Conservation (phyloP, 1,284 basidiomycete species). For the Marasmius fiardii region DNA sequence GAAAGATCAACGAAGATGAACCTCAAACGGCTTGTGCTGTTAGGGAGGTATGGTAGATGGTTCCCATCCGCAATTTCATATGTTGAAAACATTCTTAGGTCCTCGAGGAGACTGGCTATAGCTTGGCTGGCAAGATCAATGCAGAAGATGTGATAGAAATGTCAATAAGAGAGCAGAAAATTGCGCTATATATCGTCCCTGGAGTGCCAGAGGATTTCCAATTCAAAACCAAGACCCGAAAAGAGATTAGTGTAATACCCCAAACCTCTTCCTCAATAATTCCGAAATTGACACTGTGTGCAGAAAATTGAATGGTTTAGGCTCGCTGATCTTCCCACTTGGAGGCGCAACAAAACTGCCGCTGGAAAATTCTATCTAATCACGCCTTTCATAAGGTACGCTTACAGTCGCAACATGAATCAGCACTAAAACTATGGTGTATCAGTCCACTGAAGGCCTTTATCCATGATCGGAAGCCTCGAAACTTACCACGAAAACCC, state of each 20-base stretch:
- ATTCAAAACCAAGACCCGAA: slow-evolving; percentile 93
- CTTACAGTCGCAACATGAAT: slow-evolving; percentile 17
- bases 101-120: slow-evolving; percentile 92
- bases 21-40: slow-evolving; percentile 81
- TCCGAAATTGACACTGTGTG: slow-evolving; percentile 13
- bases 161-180: slow-evolving; percentile 85
- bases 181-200: slow-evolving; percentile 90
- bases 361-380: slow-evolving; percentile 93
- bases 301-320: slow-evolving; percentile 98
- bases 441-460: slow-evolving; percentile 64
- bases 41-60: slow-evolving; percentile 69
- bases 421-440: slow-evolving; percentile 11
- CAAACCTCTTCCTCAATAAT: slow-evolving; percentile 12
- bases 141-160: slow-evolving; percentile 78
- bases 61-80: neutral
- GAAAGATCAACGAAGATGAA: slow-evolving; percentile 97
- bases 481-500: slow-evolving; percentile 29
- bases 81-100: slow-evolving; percentile 43
- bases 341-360: slow-evolving; percentile 77
- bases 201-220: slow-evolving; percentile 87
- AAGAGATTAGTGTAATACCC: slow-evolving; percentile 92
- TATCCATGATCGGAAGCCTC: slow-evolving; percentile 52
- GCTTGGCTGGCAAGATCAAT: slow-evolving; percentile 70
- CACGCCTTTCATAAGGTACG: slow-evolving; percentile 90
- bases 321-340: slow-evolving; percentile 88